phyloP scores from a whole-genome alignment of 176 grass and related monocot species.

The Stipa capillata region DNA sequence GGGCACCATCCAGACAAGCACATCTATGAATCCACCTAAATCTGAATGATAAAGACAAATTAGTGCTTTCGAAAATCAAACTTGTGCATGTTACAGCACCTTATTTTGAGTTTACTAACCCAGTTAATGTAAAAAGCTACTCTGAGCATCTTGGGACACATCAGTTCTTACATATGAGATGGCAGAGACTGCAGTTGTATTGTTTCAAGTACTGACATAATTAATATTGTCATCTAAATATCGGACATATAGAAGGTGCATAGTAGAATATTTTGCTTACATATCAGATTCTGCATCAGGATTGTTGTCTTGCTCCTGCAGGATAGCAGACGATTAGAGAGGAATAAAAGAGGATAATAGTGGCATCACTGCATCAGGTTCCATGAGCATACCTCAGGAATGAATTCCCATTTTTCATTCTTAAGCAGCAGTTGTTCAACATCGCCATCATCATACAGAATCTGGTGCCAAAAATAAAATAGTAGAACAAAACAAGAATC shows the following conservation, averaged over 20 bases:
- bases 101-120: background rate
- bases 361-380: background rate
- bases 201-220: background rate
- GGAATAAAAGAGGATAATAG: background rate
- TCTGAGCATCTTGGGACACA: background rate
- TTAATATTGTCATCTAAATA: background rate
- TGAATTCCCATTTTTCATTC: slow-evolving; percentile 62
- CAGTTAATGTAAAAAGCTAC: background rate
- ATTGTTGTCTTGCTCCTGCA: slow-evolving; percentile 33
- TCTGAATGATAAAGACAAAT: background rate
- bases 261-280: slow-evolving; percentile 33
- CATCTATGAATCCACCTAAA: background rate
- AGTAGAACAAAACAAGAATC: background rate
- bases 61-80: background rate
- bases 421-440: slow-evolving; percentile 43
- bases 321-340: slow-evolving; percentile 14
- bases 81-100: background rate
- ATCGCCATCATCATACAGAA: slow-evolving; percentile 84
- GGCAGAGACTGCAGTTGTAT: background rate
- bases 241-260: background rate
- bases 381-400: slow-evolving; percentile 32
- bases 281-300: slow-evolving; percentile 27
- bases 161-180: slow-evolving; percentile 6
- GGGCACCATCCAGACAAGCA: background rate
- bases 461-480: slow-evolving; percentile 26